Evolutionary conservation across 768 basidiomycete genomes (phyloP).

Genomic region (Calocybe cyanea): DNA sequence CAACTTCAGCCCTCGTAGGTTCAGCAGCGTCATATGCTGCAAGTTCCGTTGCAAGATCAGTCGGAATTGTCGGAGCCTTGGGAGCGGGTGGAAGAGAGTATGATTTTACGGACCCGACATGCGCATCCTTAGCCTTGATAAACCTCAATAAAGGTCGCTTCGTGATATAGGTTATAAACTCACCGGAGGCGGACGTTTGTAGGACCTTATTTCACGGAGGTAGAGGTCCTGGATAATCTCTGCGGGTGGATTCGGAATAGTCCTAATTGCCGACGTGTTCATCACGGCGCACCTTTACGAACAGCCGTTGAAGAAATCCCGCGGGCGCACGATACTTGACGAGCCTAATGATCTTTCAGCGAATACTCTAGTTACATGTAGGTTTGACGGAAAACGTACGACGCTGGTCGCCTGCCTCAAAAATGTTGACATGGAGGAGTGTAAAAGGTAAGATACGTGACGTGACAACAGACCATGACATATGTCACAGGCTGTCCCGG

Average conservation of each 20-base stretch:
- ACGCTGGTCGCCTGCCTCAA: conserved; percentile 54
- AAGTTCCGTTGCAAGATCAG: conserved; percentile 86
- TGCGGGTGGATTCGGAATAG: conserved; percentile 46
- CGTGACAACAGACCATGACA: conserved; percentile 35
- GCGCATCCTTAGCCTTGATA: conserved; percentile 88
- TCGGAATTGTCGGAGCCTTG: conserved; percentile 68
- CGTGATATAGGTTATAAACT: conserved; percentile 28
- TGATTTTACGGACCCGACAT: conserved; percentile 81
- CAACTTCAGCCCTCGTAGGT: conserved; percentile 48
- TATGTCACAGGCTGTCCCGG: conserved; percentile 14
- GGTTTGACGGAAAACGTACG: conserved; percentile 31
- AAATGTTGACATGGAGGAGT: conserved; percentile 66
- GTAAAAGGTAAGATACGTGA: conserved; percentile 39
- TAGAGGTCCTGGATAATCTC: conserved; percentile 94
- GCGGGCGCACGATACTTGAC: conserved; percentile 47
- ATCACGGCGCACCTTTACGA: conserved; percentile 55
- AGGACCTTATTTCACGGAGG: conserved; percentile 82
- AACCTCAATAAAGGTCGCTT: not conserved
- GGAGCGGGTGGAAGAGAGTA: conserved; percentile 77
- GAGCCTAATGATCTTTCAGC: conserved; percentile 35
- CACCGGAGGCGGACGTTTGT: conserved; percentile 75
- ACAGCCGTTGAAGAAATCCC: conserved; percentile 57
- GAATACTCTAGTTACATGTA: not conserved
- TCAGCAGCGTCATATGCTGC: conserved; percentile 81
- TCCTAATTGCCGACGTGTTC: not conserved